phyloP scores from a whole-genome alignment of 2,329 filamentous ascomycete species.

The Fusarium setosum region DNA sequence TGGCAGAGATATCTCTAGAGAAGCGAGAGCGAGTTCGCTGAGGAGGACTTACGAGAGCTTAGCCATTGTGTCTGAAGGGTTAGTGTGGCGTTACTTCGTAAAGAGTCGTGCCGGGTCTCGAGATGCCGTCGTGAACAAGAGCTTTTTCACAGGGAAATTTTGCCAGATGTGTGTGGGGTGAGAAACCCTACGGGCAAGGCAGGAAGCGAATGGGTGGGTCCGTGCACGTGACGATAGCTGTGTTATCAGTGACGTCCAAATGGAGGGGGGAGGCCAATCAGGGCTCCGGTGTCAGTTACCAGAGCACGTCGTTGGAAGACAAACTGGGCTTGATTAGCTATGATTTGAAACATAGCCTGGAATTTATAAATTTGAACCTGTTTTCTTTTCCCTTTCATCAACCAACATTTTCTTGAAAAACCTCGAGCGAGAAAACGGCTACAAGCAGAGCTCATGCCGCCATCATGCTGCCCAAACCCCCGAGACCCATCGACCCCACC shows the following conservation, averaged over 20 bases:
- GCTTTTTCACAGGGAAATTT: conserved; percentile 50
- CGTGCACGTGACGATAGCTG: conserved; percentile 46
- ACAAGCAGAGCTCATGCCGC: too few species aligned
- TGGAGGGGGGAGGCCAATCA: conserved; percentile 34
- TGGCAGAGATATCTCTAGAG: conserved; percentile 31
- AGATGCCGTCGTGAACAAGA: conserved; percentile 50
- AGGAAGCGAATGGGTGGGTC: conserved; percentile 45
- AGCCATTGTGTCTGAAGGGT: conserved; percentile 68
- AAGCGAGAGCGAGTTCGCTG: conserved; percentile 1
- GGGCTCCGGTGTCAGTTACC: too few species aligned
- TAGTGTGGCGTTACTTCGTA: conserved; percentile 55
- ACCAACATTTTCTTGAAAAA: not conserved
- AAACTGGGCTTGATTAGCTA: too few species aligned
- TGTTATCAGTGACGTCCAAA: not conserved
- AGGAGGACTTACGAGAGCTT: conserved; percentile 67
- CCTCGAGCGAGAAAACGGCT: not conserved
- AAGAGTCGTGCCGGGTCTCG: conserved; percentile 51
- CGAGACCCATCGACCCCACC: conserved; percentile 9
- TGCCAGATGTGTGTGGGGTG: conserved; percentile 52
- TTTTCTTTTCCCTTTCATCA: too few species aligned
- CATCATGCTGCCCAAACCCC: too few species aligned
- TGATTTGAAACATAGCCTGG: too few species aligned
- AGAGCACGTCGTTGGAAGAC: too few species aligned
- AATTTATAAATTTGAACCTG: too few species aligned
- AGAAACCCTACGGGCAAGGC: conserved; percentile 53